Base-by-base conservation (phyloP, 1,284 basidiomycete genomes). In the Trichosporon asahii region DNA sequence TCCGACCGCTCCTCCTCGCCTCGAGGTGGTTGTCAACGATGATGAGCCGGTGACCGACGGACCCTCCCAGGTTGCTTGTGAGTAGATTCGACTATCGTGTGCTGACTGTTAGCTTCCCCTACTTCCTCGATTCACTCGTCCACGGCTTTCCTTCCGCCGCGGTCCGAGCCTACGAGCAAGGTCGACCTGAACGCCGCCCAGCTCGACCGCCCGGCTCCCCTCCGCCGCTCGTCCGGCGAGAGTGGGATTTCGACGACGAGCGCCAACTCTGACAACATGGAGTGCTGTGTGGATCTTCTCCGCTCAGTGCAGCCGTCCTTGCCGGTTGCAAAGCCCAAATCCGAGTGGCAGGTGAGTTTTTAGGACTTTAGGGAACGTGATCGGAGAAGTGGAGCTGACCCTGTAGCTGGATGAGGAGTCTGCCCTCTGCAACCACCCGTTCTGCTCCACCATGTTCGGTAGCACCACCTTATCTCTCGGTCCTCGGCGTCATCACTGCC, bases 401-500 rank as follows among this genome's bases (percentile, higher is more conserved):
- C 18, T 21, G 9, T 65, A 79, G 77, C 76, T 73, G 23, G 78
- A 80, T 35, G 71, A 67, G 12, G 77, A 77, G 23, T 75, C 76
- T 15, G 78, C 77, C 0, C 74, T 82, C 44, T 82, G 81, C 74
- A 76, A 74, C 60, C 74, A 72, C 69, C 78, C 79, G 8, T 72
- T 77, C 46, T 82, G 81, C 75, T 77, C 77, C 2, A 75, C 77
- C 70, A 76, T 80, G 73, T 82, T 82, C 65, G 73, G 72, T 11
- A 75, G 77, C n/a, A 68, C 74, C 37, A 70, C 73, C 21, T 76
- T 79, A 61, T 67, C 80, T 2, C 66, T 79, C 31, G 74, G 76
- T 40, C 76, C 78, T 14, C 72, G 81, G 7, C 73, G 80, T 35
- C 81, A 82, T 68, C 81, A 82, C 74, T 82, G 81, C 70, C 76